phyloP scores from a whole-genome alignment of 2,329 filamentous ascomycete genomes.

The Aspergillus sp. region DNA sequence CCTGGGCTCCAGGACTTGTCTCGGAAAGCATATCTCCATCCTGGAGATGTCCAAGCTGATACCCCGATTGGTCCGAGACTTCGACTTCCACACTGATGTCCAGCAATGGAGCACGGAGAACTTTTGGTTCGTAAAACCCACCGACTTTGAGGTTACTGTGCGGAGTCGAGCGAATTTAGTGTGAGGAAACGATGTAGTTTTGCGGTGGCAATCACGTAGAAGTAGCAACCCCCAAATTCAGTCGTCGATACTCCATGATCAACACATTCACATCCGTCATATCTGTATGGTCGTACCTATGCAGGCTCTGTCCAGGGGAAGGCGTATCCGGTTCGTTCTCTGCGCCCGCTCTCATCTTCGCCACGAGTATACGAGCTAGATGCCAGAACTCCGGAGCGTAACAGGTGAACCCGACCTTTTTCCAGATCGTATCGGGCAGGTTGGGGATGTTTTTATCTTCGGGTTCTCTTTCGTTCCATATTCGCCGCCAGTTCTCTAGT shows the following conservation, averaged over 20 bases:
- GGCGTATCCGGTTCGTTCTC: neutral
- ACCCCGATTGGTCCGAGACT: constrained; percentile 30
- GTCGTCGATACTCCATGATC: constrained; percentile 22
- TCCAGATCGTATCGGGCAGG: constrained; percentile 21
- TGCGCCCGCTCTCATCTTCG: constrained; percentile 9
- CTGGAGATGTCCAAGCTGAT: constrained; percentile 39
- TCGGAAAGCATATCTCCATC: constrained; percentile 38
- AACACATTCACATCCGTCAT: constrained; percentile 24
- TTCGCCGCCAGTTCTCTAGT: constrained; percentile 24
- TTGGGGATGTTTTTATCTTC: constrained; percentile 18
- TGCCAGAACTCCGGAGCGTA: constrained; percentile 28
- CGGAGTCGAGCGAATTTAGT: neutral
- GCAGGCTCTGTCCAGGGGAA: neutral
- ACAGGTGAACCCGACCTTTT: constrained; percentile 23
- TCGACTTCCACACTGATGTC: constrained; percentile 19
- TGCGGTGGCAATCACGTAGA: neutral
- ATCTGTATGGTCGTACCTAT: constrained; percentile 22
- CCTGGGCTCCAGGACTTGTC: constrained; percentile 30
- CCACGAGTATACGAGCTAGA: constrained; percentile 21
- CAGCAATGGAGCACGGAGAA: constrained; percentile 36
- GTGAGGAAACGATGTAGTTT: neutral
- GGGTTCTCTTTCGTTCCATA: constrained; percentile 21
- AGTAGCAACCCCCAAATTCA: constrained; percentile 15
- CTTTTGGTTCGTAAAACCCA: constrained; percentile 46
- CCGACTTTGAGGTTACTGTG: constrained; percentile 37